Base-by-base conservation (phyloP, 1,284 basidiomycete genomes). In the Marasmius oreades region DNA sequence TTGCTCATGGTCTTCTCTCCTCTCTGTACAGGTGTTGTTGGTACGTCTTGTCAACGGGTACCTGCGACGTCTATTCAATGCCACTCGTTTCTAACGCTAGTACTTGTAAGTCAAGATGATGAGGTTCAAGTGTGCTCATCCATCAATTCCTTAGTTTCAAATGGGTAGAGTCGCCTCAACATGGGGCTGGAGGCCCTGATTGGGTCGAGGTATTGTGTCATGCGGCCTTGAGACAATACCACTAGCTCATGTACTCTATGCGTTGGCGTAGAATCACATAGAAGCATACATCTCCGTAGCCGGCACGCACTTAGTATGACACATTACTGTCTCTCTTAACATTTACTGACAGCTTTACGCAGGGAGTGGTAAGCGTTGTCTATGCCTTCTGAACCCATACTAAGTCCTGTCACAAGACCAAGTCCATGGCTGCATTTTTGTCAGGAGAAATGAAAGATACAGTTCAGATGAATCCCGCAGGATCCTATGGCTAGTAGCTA, bases 341-440 rank as follows among this genome's bases (percentile, higher is more conserved):
- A 24, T 10, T 31, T 18, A 37, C 45, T 28, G 51, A 33, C 59
- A 18, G 60, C 28, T 62, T 53, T 57, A 43, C 2, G 55, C 26
- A 89, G 87, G 88, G 89, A 42, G 88, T 90, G 50, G 88, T 90
- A 66, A 68, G 86, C 73, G n/a, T 37, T 43, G 52, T 52, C 51
- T 26, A 22, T 52, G 10, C 22, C 31, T 22, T 42, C 2, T 28
- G 12, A 20, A 24, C 22, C 46, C 20, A n/a, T 34, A 23, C 50
- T 14, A 53, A 14, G 42, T 18, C 53, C 45, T 59, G 31, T 24
- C 47, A 33, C 51, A 42, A 92, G 90, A 77, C 93, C 2, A 99
- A 98, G 73, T 92, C 95, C 0, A 97, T 98, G 93, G 77, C 95
- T 0, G 95, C 96, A 3, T 93, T 98, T 69, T 76, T 99, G 28